A percentile compares a stretch with the other conserved stretches of the same genome.
Conservation (phyloP, 345 rosid genomes). For the Sapria himalayana region DNA sequence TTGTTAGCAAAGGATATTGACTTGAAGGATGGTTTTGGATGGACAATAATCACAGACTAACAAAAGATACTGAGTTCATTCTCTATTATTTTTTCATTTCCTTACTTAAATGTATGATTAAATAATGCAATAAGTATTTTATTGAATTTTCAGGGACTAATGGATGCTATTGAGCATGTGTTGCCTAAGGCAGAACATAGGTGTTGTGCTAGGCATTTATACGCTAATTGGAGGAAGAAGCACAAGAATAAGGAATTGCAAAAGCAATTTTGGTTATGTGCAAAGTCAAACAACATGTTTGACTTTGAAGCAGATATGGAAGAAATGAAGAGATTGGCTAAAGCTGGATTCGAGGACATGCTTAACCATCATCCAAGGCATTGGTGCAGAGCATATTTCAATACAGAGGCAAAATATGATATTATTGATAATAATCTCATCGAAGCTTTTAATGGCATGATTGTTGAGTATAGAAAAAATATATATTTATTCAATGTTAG, state of each 20-base stretch:
- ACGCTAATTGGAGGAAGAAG: background rate
- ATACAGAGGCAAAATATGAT: background rate
- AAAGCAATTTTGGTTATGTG: background rate
- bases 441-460: background rate
- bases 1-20: background rate
- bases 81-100: no score
- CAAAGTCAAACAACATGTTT: background rate
- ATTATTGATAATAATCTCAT: background rate
- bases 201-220: background rate
- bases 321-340: background rate
- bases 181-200: background rate
- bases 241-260: background rate
- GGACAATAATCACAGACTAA: no score
- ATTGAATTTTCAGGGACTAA: background rate
- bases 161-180: background rate
- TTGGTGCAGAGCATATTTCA: background rate
- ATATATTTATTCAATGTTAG: background rate
- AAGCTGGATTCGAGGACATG: background rate
- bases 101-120: no score
- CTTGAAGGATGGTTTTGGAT: background rate
- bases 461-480: background rate
- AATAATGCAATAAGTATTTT: background rate
- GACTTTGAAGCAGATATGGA: background rate
- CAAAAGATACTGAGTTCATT: no score
- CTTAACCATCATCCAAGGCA: background rate